Base-by-base conservation (phyloP, 2,329 filamentous ascomycete species). In the Colletotrichum trifolii region DNA sequence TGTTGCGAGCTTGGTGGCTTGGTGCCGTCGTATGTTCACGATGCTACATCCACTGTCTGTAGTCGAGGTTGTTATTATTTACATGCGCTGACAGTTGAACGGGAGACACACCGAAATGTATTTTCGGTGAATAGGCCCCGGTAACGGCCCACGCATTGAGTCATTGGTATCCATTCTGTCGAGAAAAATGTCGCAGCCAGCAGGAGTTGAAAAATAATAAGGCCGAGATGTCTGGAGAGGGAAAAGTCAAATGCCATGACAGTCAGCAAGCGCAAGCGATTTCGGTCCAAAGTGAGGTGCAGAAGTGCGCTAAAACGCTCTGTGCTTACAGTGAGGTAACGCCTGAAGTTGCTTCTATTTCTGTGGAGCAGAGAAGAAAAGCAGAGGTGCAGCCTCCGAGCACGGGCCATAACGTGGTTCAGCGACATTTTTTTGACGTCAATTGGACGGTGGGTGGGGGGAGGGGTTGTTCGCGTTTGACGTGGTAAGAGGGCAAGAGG, bases 391-490 rank as follows among this genome's bases (percentile, higher is more conserved):
- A 25, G 25, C 25, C 25, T 25, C 25, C 25, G 47, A 53, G 40
- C 53, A 40, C 48, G 42, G 35, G 25, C 25, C 33, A 40, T 39
- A 9, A 33, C 34, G 61, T 56, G 58, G 62, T 56, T 40, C 63
- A 38, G 46, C 25, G 45, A 33, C 63, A 50, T 46, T 54, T 46
- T 54, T 63, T 66, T 66, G 63, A 66, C 63, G 63, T 66, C 63
- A 66, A 66, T 66, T 65, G 47, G 47, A 56, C 42, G 52, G 52
- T 34, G 45, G 36, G 56, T 56, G 58, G 63, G 63, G 62, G 63
- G 59, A 63, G 63, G 63, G 63, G 58, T 66, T 43, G 43, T 56
- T 61, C 50, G 39, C 57, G 62, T 64, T 64, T 61, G 57, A 55
- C 57, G 50, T 55, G 39, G 57, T 53, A 42, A 54, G 55, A 60